Evolutionary conservation across 2,329 filamentous ascomycete genomes (phyloP), one percentile per base, ranked within the genome.

Genomic region (Calonectria hawksworthii): DNA sequence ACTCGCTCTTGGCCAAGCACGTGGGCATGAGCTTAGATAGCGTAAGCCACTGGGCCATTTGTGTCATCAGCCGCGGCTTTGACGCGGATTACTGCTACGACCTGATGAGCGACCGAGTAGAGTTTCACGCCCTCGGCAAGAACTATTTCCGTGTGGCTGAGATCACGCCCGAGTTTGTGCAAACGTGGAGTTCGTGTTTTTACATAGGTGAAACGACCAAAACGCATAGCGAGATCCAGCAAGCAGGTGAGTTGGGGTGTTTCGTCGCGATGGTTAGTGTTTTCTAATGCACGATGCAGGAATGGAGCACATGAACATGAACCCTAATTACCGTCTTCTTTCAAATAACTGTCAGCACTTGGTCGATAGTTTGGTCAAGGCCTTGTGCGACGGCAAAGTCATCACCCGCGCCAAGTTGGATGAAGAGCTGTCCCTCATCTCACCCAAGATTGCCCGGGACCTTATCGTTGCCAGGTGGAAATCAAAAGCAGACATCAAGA

Each of bases 181-280:
- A 77, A 28, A 76, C 76, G 1, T 81, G 79, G 79, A 80, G 78
- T 56, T 81, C 79, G 3, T 81, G 78, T 21, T 81, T 80, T 59
- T 81, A 81, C 23, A 74, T 81, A 0, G 79, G 79, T 1, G 79
- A 81, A 61, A 81, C 79, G 1, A 81, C 79, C n/a, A 81, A 81
- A 7, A 71, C 79, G 1, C 79, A 81, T 13, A 52, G 74, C 0
- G 78, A 81, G 38, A 79, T 80, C 7, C 75, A 81, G 10, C 74
- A 77, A 1, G 65, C 80, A 2, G 79, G 79, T 80, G 21, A 47
- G 79, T 41, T 32, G 21, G 5, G 21, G 5, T 44, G 41, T 44
- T 44, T 44, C 8, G 41, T 21, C 41, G 18, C 7, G 2, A n/a
- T 44, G 41, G 41, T n/a, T 18, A 3, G 7, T 18, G 38, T 41